These are phyloP conservation scores for Candida frijolesensis DNA, from an alignment of 1,139 yeast species.

Conservation along the genomic window DNA sequence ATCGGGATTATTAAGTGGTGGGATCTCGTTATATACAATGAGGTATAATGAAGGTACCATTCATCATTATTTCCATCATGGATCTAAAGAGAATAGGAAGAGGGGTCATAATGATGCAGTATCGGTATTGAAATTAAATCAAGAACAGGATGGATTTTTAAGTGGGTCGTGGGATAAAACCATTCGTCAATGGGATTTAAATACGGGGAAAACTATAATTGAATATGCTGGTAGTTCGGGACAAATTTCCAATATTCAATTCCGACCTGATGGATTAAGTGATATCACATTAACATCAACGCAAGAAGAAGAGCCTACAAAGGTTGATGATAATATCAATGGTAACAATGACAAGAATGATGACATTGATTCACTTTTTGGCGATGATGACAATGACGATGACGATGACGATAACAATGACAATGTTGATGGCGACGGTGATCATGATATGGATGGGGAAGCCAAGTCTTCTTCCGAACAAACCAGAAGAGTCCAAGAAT, in stretches of 20 bases:
- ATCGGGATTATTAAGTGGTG: conserved; percentile 83
- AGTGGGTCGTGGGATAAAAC: conserved; percentile 93
- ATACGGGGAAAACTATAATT: conserved; percentile 61
- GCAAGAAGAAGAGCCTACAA: conserved; percentile 5
- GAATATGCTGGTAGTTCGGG: conserved; percentile 63
- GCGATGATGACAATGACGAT: conserved; percentile 20
- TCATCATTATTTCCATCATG: conserved; percentile 68
- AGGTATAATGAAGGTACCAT: conserved; percentile 82
- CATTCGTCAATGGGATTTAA: conserved; percentile 81
- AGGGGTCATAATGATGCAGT: conserved; percentile 71
- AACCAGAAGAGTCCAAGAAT: conserved; percentile 26
- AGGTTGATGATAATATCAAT: not conserved
- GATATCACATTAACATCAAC: conserved; percentile 26
- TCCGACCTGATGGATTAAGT: conserved; percentile 71
- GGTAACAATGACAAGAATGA: conserved; percentile 27
- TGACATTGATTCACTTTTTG: not conserved
- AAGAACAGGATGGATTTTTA: conserved; percentile 59
- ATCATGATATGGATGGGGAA: conserved; percentile 15
- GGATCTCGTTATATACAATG: conserved; percentile 81
- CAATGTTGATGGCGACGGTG: conserved; percentile 59
- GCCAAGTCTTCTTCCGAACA: conserved; percentile 14
- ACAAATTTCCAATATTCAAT: conserved; percentile 77
- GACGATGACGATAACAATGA: conserved; percentile 20
- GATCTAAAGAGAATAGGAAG: conserved; percentile 19
- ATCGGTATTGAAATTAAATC: conserved; percentile 66